Conservation (phyloP, 352 stramenopile genomes). For the Phytophthora podocarpi region DNA sequence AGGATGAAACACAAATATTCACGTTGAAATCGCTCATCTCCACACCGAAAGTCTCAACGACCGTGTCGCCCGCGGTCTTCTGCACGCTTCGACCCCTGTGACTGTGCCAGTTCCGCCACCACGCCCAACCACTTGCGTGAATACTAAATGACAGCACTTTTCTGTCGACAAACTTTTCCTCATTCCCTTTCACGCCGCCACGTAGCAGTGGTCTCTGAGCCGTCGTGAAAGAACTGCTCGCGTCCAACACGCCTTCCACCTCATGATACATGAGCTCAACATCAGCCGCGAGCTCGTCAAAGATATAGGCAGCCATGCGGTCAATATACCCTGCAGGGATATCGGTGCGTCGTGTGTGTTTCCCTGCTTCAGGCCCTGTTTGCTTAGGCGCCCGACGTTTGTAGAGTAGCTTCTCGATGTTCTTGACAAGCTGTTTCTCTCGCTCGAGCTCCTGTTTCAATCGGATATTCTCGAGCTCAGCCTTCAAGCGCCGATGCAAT, state of each 20-base stretch:
- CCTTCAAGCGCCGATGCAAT: conserved; percentile 3
- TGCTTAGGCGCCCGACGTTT: conserved; percentile 5
- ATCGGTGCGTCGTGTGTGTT: conserved; percentile 9
- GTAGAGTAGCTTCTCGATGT: conserved; percentile 33
- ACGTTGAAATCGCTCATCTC: conserved; percentile 48
- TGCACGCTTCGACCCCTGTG: conserved; percentile 15
- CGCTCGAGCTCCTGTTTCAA: conserved; percentile 32
- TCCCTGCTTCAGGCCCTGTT: background rate
- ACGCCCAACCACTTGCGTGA: conserved; percentile 26
- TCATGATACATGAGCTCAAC: conserved; percentile 33
- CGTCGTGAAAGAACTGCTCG: conserved; percentile 9
- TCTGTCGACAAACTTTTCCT: conserved; percentile 33
- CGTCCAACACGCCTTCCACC: conserved; percentile 21
- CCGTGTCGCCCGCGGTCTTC: conserved; percentile 38
- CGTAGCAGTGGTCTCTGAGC: conserved; percentile 21
- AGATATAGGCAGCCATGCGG: conserved; percentile 27
- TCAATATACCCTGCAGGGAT: conserved; percentile 10
- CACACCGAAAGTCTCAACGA: conserved; percentile 53
- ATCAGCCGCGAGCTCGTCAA: conserved; percentile 33
- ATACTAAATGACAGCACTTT: conserved; percentile 36
- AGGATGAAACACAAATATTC: conserved; percentile 45
- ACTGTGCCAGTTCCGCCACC: conserved; percentile 34
- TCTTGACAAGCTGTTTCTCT: conserved; percentile 31
- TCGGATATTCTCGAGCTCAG: conserved; percentile 28
- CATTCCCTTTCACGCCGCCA: conserved; percentile 32